Conservation (phyloP, 2,329 filamentous ascomycete genomes). For the Lasiodiplodia hormozganensis region DNA sequence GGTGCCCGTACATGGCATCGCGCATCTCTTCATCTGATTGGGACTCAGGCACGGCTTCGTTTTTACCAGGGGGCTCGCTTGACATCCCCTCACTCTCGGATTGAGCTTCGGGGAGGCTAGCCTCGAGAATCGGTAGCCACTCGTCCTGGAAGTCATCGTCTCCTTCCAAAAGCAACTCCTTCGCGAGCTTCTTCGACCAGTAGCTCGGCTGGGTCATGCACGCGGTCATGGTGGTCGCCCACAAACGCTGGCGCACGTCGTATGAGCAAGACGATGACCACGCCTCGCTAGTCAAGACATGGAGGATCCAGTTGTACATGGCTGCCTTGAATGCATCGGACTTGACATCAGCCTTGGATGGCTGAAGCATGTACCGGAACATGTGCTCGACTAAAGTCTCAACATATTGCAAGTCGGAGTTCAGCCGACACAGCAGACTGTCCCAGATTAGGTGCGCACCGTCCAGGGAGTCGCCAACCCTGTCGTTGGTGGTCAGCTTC, state of each 20-base stretch:
- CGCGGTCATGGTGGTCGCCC: conserved; percentile 23
- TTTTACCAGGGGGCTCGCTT: neutral
- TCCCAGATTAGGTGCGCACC: conserved; percentile 54
- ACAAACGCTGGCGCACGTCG: conserved; percentile 28
- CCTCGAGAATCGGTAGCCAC: conserved; percentile 45
- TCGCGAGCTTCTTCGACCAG: conserved; percentile 48
- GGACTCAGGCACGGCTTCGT: neutral
- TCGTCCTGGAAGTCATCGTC: conserved; percentile 35
- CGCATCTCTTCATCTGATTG: conserved; percentile 23
- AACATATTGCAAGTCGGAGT: conserved; percentile 34
- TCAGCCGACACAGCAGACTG: conserved; percentile 46
- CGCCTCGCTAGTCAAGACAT: conserved; percentile 51
- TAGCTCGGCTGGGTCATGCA: conserved; percentile 45
- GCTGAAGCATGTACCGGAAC: conserved; percentile 41
- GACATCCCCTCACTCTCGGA: conserved; percentile 9
- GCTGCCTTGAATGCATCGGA: conserved; percentile 26
- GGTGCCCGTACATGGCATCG: conserved; percentile 23
- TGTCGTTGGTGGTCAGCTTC: conserved; percentile 19
- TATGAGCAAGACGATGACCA: conserved; percentile 41
- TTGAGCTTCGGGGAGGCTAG: conserved; percentile 33
- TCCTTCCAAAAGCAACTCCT: conserved; percentile 38
- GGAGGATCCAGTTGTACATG: conserved; percentile 56
- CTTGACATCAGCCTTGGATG: conserved; percentile 31
- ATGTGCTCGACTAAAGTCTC: conserved; percentile 49
- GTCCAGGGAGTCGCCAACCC: conserved; percentile 19